Evolutionary conservation across 1,284 basidiomycete species (phyloP).

Genomic region (Chondrostereum purpureum): DNA sequence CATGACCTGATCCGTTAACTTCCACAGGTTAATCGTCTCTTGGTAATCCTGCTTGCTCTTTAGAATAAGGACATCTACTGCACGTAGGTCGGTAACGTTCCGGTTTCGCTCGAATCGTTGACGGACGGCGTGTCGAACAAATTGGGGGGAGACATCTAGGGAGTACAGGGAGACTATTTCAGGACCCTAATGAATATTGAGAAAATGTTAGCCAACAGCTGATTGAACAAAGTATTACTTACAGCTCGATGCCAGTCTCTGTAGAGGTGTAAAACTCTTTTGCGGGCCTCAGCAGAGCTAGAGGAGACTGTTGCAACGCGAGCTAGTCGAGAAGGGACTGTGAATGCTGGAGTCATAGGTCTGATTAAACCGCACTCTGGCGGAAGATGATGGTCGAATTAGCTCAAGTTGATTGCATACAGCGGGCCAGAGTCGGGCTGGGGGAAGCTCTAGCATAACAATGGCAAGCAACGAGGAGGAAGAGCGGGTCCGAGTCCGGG

Average conservation of each 20-base stretch:
- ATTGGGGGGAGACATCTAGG: conserved; percentile 76
- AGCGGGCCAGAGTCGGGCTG: no score
- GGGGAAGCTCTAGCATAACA: no score
- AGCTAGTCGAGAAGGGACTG: conserved; percentile 88
- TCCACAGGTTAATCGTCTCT: conserved; percentile 94
- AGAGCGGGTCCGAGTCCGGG: no score
- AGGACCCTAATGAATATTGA: conserved; percentile 59
- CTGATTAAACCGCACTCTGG: no score
- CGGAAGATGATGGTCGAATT: no score
- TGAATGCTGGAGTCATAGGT: conserved; percentile 55
- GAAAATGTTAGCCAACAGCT: conserved; percentile 1
- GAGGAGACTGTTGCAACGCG: conserved; percentile 56
- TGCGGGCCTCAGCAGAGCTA: conserved; percentile 63
- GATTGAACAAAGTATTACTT: conserved; percentile 24
- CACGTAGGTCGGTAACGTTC: conserved; percentile 74
- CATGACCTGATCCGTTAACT: conserved; percentile 73
- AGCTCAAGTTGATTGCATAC: no score
- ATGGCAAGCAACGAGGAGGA: no score
- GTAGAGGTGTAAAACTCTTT: conserved; percentile 76
- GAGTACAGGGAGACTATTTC: conserved; percentile 85
- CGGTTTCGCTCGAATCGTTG: conserved; percentile 86
- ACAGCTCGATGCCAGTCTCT: conserved; percentile 90
- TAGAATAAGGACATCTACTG: conserved; percentile 84
- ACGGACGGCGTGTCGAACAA: conserved; percentile 79
- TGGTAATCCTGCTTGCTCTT: conserved; percentile 90